A percentile compares a stretch with the other conserved stretches of the same genome.
Conservation (phyloP, 1,284 basidiomycete species). For the Schizophyllum amplum region DNA sequence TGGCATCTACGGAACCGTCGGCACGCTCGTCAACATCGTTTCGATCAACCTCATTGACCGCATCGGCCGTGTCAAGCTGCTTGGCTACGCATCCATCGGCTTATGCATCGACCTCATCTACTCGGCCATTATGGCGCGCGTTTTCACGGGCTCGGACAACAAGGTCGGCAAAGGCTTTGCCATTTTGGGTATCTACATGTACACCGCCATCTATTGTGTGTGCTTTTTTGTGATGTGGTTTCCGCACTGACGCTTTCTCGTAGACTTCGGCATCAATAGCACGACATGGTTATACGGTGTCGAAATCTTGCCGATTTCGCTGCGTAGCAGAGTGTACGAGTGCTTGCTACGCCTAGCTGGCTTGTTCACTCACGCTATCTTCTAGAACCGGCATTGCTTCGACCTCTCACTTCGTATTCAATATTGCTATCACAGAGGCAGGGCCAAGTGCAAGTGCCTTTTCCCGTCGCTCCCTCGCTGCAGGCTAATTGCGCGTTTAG, state of each 20-base stretch:
- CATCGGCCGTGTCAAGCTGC: slow-evolving; percentile 11
- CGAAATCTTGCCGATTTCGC: slow-evolving; percentile 12
- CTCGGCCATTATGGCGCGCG: slow-evolving; percentile 12
- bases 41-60: slow-evolving; percentile 10
- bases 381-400: slow-evolving; percentile 12
- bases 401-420: slow-evolving; percentile 11
- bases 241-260: neutral
- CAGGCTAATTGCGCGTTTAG: neutral
- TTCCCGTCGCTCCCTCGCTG: neutral
- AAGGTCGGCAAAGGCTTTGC: slow-evolving; percentile 13
- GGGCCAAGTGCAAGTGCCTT: slow-evolving; percentile 7
- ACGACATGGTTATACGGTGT: slow-evolving; percentile 16
- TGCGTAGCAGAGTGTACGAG: slow-evolving; percentile 13
- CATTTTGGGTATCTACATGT: slow-evolving; percentile 15
- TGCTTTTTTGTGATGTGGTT: neutral
- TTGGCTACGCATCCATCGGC: slow-evolving; percentile 6
- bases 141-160: slow-evolving; percentile 10
- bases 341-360: neutral
- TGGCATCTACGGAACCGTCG: slow-evolving; percentile 11
- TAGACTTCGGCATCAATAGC: slow-evolving; percentile 12
- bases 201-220: slow-evolving; percentile 14
- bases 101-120: slow-evolving; percentile 12
- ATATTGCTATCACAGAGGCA: slow-evolving; percentile 13
- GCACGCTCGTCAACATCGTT: slow-evolving; percentile 7
- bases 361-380: neutral